Evolutionary conservation across 345 rosid species (phyloP), one percentile per base, ranked within the genome.

Genomic region (Syzygium aromaticum): DNA sequence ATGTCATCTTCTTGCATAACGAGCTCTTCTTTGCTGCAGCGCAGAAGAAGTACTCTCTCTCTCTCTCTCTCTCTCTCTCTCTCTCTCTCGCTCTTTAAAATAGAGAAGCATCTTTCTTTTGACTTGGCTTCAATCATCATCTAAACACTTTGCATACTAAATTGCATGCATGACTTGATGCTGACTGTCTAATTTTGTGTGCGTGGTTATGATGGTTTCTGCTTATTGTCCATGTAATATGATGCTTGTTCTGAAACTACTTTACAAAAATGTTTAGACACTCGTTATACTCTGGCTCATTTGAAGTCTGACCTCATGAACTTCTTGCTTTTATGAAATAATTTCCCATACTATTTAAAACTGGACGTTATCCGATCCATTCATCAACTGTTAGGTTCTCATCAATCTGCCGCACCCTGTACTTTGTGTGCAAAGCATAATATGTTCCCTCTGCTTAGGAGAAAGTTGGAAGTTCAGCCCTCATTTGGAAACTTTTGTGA

Each of bases 21-120:
- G 99, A 98, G 87, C 91, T 89, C 22, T 95, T 94, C 89, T 96
- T 94, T 92, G 98, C 99, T 77, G 95, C 94, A 87, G 98, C 99
- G 23, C 99, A 98, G 92, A 96, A 96, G 89, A 98, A 95, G 99
- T 96, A 94, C 54, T 61, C 43, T 85, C 22, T 52, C 33, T 88
- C 84, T 67, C 73, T 33, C 30, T 30, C 22, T 51, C 54, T 43
- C 46, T 43, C 46, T 43, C 46, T 43, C 46, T 43, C 46, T 43
- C 46, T 40, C 43, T 33, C 38, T 28, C 33, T 57, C 64, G 27
- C 64, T 59, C 30, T 59, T 14, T 52, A 52, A 84, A 19, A 7
- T 67, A 67, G 80, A 67, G 1, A 30, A 17, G 80, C 40, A 19
- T 73, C 49, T 73, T 27, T 73, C 43, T 38, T 22, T 73, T 84